Evolutionary conservation across 2,329 filamentous ascomycete genomes (phyloP).

Genomic region (Triangularia setosa): DNA sequence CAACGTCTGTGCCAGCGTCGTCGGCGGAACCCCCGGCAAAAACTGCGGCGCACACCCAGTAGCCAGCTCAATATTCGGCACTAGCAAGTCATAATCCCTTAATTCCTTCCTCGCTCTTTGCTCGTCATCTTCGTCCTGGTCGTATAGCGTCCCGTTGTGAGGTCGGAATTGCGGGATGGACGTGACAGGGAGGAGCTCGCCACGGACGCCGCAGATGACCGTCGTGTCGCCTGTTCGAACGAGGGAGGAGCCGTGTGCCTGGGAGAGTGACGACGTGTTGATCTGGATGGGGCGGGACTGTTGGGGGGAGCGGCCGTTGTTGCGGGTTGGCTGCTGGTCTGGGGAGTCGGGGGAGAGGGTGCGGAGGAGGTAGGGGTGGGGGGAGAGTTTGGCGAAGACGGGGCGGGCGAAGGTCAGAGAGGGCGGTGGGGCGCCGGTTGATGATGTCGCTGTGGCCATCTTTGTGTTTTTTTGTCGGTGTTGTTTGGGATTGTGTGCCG

Average conservation of each 20-base stretch:
- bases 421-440: slow-evolving; percentile 13
- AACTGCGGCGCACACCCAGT: slow-evolving; percentile 87
- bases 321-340: slow-evolving; percentile 55
- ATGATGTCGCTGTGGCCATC: slow-evolving; percentile 7
- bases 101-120: slow-evolving; percentile 38
- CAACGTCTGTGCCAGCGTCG: slow-evolving; percentile 75
- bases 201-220: slow-evolving; percentile 89
- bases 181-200: slow-evolving; percentile 72
- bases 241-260: slow-evolving; percentile 85
- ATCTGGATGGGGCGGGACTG: slow-evolving; percentile 70
- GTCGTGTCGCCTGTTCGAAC: slow-evolving; percentile 86
- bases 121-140: slow-evolving; percentile 18
- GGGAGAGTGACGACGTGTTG: slow-evolving; percentile 79
- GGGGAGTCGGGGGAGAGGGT: slow-evolving; percentile 63
- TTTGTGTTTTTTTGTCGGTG: background rate
- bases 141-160: slow-evolving; percentile 29
- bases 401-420: slow-evolving; percentile 51
- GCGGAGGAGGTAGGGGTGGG: slow-evolving; percentile 82
- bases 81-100: slow-evolving; percentile 67
- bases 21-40: slow-evolving; percentile 78
- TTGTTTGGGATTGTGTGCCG: background rate
- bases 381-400: slow-evolving; percentile 85
- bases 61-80: slow-evolving; percentile 88
- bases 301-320: slow-evolving; percentile 72
- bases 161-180: slow-evolving; percentile 68